Evolutionary conservation across 371 early-diverging fungal genomes (phyloP).

Genomic region (Lichtheimia corymbifera): DNA sequence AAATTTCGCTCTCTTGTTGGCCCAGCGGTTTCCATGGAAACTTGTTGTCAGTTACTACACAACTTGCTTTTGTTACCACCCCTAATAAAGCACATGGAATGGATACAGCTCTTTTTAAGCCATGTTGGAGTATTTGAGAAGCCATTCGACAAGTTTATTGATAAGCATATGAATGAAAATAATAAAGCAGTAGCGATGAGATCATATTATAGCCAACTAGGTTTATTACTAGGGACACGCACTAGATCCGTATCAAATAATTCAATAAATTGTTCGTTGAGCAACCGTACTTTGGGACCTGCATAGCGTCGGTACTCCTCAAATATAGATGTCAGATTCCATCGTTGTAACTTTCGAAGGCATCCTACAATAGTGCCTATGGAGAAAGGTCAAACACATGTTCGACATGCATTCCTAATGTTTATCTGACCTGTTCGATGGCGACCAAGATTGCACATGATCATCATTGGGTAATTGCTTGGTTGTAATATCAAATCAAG

Average conservation of each 20-base stretch:
- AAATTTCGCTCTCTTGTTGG: too few relatives aligned
- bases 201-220: constrained; percentile 73
- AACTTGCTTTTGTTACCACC: not conserved
- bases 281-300: constrained; percentile 91
- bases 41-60: too few relatives aligned
- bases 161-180: not conserved
- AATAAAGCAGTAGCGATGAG: not conserved
- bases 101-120: too few relatives aligned
- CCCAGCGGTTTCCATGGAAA: too few relatives aligned
- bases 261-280: constrained; percentile 95
- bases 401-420: not conserved
- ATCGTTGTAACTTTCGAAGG: constrained; percentile 92
- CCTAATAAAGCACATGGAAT: too few relatives aligned
- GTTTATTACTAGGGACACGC: constrained; percentile 74
- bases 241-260: constrained; percentile 95
- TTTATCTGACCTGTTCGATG: constrained; percentile 86
- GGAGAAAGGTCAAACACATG: not conserved
- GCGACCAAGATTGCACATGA: constrained; percentile 96
- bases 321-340: constrained; percentile 97
- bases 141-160: not conserved
- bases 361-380: constrained; percentile 95
- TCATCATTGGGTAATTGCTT: constrained; percentile 91
- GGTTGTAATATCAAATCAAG: constrained; percentile 87
- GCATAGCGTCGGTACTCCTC: constrained; percentile 96
- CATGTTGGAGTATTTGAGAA: too few relatives aligned